A percentile compares a stretch with the other conserved stretches of the same genome.
These are phyloP conservation scores for Vickermania spadyakhi DNA, from an alignment of 208 protist genomes.

Conservation along the genomic window DNA sequence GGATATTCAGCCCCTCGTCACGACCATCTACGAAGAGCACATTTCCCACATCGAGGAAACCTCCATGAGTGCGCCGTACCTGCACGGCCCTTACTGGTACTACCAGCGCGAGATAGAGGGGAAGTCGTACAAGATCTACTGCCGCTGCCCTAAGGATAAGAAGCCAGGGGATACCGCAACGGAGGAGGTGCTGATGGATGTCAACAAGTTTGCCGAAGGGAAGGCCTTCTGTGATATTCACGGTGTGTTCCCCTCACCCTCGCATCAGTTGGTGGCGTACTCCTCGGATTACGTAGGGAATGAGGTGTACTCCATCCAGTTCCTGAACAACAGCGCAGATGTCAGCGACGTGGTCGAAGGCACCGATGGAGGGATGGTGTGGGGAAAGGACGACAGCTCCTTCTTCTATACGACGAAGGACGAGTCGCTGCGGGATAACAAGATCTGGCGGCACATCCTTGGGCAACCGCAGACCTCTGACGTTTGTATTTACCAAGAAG, in stretches of 20 bases:
- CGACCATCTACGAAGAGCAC: slow-evolving; percentile 75
- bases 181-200: slow-evolving; percentile 74
- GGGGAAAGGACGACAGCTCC: slow-evolving; percentile 38
- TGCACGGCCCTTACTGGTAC: slow-evolving; percentile 59
- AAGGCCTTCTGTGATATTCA: slow-evolving; percentile 70
- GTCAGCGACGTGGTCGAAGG: slow-evolving; percentile 43
- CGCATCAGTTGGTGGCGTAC: slow-evolving; percentile 64
- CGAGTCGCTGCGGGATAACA: slow-evolving; percentile 59
- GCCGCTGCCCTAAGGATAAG: slow-evolving; percentile 43
- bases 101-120: slow-evolving; percentile 78
- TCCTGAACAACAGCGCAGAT: slow-evolving; percentile 20
- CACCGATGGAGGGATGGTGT: slow-evolving; percentile 70
- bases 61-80: slow-evolving; percentile 64
- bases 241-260: slow-evolving; percentile 34
- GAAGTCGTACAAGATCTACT: slow-evolving; percentile 84
- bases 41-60: slow-evolving; percentile 84
- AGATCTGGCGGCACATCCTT: slow-evolving; percentile 82
- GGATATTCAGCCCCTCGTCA: slow-evolving; percentile 41
- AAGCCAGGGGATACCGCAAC: slow-evolving; percentile 27
- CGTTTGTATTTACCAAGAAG: slow-evolving; percentile 71
- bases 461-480: slow-evolving; percentile 57
- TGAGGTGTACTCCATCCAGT: slow-evolving; percentile 77
- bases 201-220: slow-evolving; percentile 76
- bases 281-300: slow-evolving; percentile 77
- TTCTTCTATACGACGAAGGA: slow-evolving; percentile 87